Evolutionary conservation across 2,329 filamentous ascomycete species (phyloP), one percentile per base, ranked within the genome.

Genomic region (Fusarium humuli): DNA sequence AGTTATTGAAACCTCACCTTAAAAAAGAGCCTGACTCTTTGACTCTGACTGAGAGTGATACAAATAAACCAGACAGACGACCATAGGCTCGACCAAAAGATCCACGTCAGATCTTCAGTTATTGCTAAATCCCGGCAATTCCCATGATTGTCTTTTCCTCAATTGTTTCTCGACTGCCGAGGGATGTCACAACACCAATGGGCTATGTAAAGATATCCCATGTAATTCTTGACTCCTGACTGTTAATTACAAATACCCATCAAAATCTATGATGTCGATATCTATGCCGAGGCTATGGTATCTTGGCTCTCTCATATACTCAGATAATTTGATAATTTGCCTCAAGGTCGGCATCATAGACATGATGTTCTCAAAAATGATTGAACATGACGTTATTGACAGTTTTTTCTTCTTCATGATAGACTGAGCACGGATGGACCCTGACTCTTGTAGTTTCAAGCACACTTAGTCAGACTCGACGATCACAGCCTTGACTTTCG

Each of bases 371-470:
- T 27, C 16, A 20, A 44, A 11, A 12, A 20, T 14, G 23, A 30
- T 32, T 22, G 6, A 46, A 11, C 14, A 23, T 34, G 22, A 54
- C 54, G 32, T 18, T 46, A n/a, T 66, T 34, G 65, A 56, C 55
- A 22, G 45, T 22, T 42, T 32, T 25, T 66, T 23, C 23, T 20
- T 42, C 41, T 8, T 54, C n/a, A 20, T 55, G 47, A 13, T 14
- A 27, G 16, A 57, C 14, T n/a, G 27, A 22, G 44, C 32, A 60
- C 37, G 40, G 56, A 52, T 56, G 57, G 64, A 62, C 64, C 62
- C 64, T 57, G 45, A 67, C 56, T 67, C 62, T 61, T 59, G 45
- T 25, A 63, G 58, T 61, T 65, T 63, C 44, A 50, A 66, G 18
- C n/a, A 23, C 27, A n/a, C 48, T 40, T 67, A 57, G 57, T 67